Base-by-base conservation (phyloP, 1,284 basidiomycete genomes). In the Sporisorium graminicola region DNA sequence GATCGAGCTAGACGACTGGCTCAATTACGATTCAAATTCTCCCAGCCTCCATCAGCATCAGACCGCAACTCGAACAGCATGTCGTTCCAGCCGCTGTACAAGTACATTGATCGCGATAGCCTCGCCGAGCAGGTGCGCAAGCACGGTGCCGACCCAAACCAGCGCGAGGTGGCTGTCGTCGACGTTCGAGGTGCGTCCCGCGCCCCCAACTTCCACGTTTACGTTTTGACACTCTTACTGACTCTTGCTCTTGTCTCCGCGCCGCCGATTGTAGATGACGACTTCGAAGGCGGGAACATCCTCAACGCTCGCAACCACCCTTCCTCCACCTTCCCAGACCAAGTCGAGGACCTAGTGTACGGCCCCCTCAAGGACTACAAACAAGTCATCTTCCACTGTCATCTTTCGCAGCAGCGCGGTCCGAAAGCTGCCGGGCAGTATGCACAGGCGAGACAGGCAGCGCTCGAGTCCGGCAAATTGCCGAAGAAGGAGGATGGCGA, bases 371-470 rank as follows among this genome's bases (percentile, higher is more conserved):
- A 74, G 42, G 65, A 74, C 40, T 80, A 78, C 58, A 77, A 77
- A 50, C 70, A 78, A 20, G 85, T 87, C 42, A 76, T 86, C 27
- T 86, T 87, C 56, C 86, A 86, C 69, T 87, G 86, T 57, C 71
- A 82, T 9, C 74, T 87, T 3, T 84, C 82, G 27, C 86, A 86
- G 63, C 58, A 75, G 71, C 73, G 82, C 9, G 86, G 86, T 1
- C 86, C 86, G 0, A 86, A 85, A 40, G 80, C 85, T 0, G 86
- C 86, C 0, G 74, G 85, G 2, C 80, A 85, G 55, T 86, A 86
- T 51, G 78, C 81, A 47, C 79, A 86, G 53, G 82, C 82, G 5
- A 62, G 78, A 29, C 75, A 74, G 14, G 69, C 67, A 3, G 65
- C 71, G 20, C n/a, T 74, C 22, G 58, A 63, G 14, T 20, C 20